phyloP scores from a whole-genome alignment of 1,284 basidiomycete genomes.

The Sanguinoderma infundibulare region DNA sequence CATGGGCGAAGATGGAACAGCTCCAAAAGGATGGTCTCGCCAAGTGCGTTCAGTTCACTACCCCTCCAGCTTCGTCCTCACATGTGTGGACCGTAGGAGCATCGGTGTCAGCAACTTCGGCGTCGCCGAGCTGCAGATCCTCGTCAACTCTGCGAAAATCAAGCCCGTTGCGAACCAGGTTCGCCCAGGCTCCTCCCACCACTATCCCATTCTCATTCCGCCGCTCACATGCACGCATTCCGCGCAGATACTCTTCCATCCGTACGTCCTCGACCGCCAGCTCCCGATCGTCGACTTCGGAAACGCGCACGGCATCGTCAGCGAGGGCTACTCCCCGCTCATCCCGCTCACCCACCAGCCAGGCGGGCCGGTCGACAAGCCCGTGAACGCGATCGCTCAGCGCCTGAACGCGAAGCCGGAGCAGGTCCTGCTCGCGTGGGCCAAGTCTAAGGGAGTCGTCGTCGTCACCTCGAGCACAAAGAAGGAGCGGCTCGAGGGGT shows the following conservation, averaged over 20 bases:
- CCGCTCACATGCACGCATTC: not conserved
- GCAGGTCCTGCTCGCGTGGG: slow-evolving; percentile 77
- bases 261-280: slow-evolving; percentile 69
- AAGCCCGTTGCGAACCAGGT: slow-evolving; percentile 83
- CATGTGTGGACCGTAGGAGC: slow-evolving; percentile 48
- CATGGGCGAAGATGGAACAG: slow-evolving; percentile 72
- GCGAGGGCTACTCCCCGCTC: slow-evolving; percentile 75
- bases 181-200: not conserved
- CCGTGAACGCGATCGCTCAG: slow-evolving; percentile 59
- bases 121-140: slow-evolving; percentile 58
- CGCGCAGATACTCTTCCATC: slow-evolving; percentile 64
- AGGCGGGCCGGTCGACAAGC: slow-evolving; percentile 75
- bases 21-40: slow-evolving; percentile 64
- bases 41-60: slow-evolving; percentile 46
- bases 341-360: slow-evolving; percentile 69
- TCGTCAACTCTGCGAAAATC: slow-evolving; percentile 61
- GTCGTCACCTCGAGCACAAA: slow-evolving; percentile 71
- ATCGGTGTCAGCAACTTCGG: slow-evolving; percentile 85
- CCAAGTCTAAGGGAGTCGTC: slow-evolving; percentile 64
- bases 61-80: not conserved
- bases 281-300: slow-evolving; percentile 60
- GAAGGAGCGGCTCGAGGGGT: slow-evolving; percentile 56
- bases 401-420: slow-evolving; percentile 64
- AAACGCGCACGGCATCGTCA: slow-evolving; percentile 63
- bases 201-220: not conserved